A percentile compares a stretch with the other conserved stretches of the same genome.
Evolutionary conservation across 257 asterid species (phyloP).

Genomic region (Solanum appendiculatum): DNA sequence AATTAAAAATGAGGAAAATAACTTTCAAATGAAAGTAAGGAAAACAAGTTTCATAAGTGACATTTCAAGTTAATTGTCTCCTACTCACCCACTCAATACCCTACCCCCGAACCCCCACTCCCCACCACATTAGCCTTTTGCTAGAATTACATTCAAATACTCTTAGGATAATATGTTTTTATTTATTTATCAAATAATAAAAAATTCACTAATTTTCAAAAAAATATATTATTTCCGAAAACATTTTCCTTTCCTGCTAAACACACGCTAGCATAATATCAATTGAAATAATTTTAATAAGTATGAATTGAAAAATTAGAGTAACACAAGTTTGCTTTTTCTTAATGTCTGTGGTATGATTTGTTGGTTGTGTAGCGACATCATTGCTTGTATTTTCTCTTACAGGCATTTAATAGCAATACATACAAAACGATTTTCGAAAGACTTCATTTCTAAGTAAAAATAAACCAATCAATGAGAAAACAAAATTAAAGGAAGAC

Average conservation of each 20-base stretch:
- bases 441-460: background rate
- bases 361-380: background rate
- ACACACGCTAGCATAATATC: background rate
- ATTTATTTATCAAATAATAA: too few species aligned
- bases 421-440: background rate
- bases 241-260: background rate
- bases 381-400: background rate
- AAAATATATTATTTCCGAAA: too few species aligned
- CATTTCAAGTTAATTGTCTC: background rate
- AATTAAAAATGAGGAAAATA: background rate
- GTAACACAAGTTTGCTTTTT: background rate
- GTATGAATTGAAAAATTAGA: background rate
- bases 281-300: background rate
- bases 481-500: background rate
- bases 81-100: background rate
- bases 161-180: too few species aligned
- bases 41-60: background rate
- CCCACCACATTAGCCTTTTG: background rate
- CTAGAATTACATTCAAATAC: background rate
- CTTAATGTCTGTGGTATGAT: background rate
- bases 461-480: background rate
- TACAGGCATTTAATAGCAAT: background rate
- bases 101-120: background rate
- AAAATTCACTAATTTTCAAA: too few species aligned
- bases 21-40: fast-evolving